Evolutionary conservation across 192 early-diverging fungal species (phyloP).

Genomic region (Dissophora globulifera): DNA sequence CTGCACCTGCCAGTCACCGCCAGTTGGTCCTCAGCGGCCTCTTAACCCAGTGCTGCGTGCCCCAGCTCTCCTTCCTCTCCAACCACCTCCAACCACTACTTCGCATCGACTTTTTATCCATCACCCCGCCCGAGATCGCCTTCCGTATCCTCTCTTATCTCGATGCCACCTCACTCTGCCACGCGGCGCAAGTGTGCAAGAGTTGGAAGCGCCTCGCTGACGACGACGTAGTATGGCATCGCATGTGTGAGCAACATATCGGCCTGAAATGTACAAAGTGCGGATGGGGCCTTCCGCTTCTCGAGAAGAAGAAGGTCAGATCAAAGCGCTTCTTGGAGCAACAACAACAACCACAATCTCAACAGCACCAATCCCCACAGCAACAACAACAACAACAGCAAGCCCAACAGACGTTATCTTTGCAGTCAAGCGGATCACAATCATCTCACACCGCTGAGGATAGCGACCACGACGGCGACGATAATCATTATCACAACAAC

Average conservation of each 20-base stretch:
- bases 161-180: constrained; percentile 91
- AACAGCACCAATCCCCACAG: constrained; percentile 12
- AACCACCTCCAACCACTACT: constrained; percentile 75
- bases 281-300: constrained; percentile 95
- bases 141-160: constrained; percentile 90
- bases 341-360: constrained; percentile 16
- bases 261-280: constrained; percentile 95
- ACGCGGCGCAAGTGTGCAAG: constrained; percentile 87
- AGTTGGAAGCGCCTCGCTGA: constrained; percentile 88
- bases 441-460: neutral
- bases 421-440: constrained; percentile 6
- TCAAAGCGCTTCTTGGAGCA: constrained; percentile 38
- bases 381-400: constrained; percentile 27
- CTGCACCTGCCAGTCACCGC: constrained; percentile 72
- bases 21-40: constrained; percentile 78
- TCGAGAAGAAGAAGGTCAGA: constrained; percentile 70
- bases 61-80: constrained; percentile 87
- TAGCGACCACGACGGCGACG: constrained; percentile 22
- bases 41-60: constrained; percentile 83
- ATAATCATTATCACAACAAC: constrained; percentile 13
- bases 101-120: constrained; percentile 85
- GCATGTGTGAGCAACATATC: constrained; percentile 98
- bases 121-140: constrained; percentile 81
- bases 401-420: constrained; percentile 1
- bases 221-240: constrained; percentile 94